Evolutionary conservation across 2,329 filamentous ascomycete genomes (phyloP), one percentile per base, ranked within the genome.

Genomic region (Grosmannia clavigera): DNA sequence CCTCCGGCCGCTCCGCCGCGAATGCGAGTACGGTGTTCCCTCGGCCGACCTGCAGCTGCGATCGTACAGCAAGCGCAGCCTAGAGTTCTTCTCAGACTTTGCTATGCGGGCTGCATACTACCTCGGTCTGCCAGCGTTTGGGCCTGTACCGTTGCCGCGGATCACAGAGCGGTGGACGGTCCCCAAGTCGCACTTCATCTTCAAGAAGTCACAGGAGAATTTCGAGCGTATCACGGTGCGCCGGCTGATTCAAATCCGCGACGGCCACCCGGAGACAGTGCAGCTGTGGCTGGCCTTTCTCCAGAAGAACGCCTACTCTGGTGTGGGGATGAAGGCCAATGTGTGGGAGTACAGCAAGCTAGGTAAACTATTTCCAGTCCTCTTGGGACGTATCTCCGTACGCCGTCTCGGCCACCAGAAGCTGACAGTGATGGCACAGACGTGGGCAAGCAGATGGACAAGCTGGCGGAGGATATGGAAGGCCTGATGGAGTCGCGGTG

Each of bases 251-350:
- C 91, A 96, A 74, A 94, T 99, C 69, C 87, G 90, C 65, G 94
- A 97, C 69, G 94, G 91, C 0, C 81, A 96, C 68, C 85, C 91
- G 0, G 90, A 96, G 71, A 86, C 85, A 1, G 91, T 99, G 43
- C 87, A 95, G 73, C 73, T 92, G 33, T 99, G 94, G 94, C 76
- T 99, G 61, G 91, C 90, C 0, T 97, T 95, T 70, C 72, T 99
- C 69, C 83, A 88, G 69, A 95, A 95, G 74, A 87, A 96, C 70
- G 89, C 91, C 51, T 95, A 94, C 71, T 89, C 95, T 66, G 94
- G 94, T n/a, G 86, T 97, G 50, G 94, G 94, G 68, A 95, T 99
- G 91, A 99, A 99, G 80, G 94, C 94, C 58, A 96, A 99, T 71
- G 82, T 97, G 57, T 99, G 88, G 85, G 90, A 96, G 70, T 92